Evolutionary conservation across 148 eudicot genomes (phyloP), one percentile per base, ranked within the genome.

Genomic region (Euryodendron excelsum): DNA sequence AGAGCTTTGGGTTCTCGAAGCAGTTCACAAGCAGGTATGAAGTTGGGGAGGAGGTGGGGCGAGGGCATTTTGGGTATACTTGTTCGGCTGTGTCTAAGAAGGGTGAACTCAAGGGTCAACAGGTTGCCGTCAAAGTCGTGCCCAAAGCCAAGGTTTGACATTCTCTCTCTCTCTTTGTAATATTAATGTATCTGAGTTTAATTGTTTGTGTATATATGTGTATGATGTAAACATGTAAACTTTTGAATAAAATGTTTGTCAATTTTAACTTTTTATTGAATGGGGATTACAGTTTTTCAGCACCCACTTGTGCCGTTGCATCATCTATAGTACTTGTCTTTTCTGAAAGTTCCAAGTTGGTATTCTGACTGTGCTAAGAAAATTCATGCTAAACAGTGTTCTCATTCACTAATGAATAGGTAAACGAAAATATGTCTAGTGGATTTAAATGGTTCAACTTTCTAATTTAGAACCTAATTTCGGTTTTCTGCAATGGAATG

Each of bases 21-120:
- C 82, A 88, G 68, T 84, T 90, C 25, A 80, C 39, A 75, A 80
- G 69, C 25, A 68, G 66, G 74, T 90, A 79, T 75, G 93, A 88
- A 62, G 71, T 88, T n/a, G 91, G 88, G 25, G 89, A 90, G 33
- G 91, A 88, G 66, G 88, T 90, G 47, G 93, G 93, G 7, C 80
- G 88, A 58, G 93, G 93, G 76, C 93, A 88, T 90, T 90, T 90
- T 82, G 90, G 92, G 81, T 86, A 86, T 84, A 90, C 92, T 62
- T 84, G 89, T 73, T 74, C 84, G 37, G 91, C 89, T 33, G 70
- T 61, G 45, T 33, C 70, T 5, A 88, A 83, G 88, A 88, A 86
- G 59, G 93, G 93, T 23, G 82, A 78, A 31, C 72, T 81, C 21
- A 86, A 80, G 71, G 93, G 87, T 60, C 84, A 75, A 74, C 73